phyloP scores from a whole-genome alignment of 2,329 filamentous ascomycete species.

The Fusarium illudens region DNA sequence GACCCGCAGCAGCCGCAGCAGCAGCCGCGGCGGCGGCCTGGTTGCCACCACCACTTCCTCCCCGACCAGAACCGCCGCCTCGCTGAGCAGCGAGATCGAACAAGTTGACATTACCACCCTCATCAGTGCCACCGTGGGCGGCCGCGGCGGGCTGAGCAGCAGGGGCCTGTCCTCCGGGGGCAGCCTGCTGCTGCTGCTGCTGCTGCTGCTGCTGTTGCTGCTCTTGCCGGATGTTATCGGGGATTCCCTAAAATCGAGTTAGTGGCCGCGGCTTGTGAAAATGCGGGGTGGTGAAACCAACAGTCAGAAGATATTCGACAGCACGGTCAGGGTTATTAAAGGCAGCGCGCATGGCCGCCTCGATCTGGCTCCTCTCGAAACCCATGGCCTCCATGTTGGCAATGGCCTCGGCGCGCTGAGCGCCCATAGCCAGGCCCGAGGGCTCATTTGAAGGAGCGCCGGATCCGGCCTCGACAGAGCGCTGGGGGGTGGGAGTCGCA shows the following conservation, averaged over 20 bases:
- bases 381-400: conserved; percentile 98
- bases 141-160: conserved; percentile 51
- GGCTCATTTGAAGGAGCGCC: conserved; percentile 62
- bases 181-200: conserved; percentile 61
- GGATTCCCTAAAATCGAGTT: conserved; percentile 75
- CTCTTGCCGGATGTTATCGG: conserved; percentile 80
- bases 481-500: conserved; percentile 64
- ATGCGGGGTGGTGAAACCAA: conserved; percentile 54
- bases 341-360: conserved; percentile 92
- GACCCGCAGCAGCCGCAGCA: conserved; percentile 60
- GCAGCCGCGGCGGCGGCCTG: conserved; percentile 54
- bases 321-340: conserved; percentile 98
- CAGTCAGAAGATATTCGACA: conserved; percentile 92
- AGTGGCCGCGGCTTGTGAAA: conserved; percentile 10
- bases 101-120: conserved; percentile 77
- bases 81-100: conserved; percentile 92
- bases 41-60: conserved; percentile 53
- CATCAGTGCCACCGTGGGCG: conserved; percentile 61
- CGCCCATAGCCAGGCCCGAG: conserved; percentile 85
- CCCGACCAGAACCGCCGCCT: conserved; percentile 56
- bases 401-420: conserved; percentile 82
- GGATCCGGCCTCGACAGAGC: conserved; percentile 48
- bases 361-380: conserved; percentile 87
- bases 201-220: conserved; percentile 71
- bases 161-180: conserved; percentile 49